Evolutionary conservation across 352 stramenopile species (phyloP), one percentile per base, ranked within the genome.

Genomic region (Pythium guiyangense): DNA sequence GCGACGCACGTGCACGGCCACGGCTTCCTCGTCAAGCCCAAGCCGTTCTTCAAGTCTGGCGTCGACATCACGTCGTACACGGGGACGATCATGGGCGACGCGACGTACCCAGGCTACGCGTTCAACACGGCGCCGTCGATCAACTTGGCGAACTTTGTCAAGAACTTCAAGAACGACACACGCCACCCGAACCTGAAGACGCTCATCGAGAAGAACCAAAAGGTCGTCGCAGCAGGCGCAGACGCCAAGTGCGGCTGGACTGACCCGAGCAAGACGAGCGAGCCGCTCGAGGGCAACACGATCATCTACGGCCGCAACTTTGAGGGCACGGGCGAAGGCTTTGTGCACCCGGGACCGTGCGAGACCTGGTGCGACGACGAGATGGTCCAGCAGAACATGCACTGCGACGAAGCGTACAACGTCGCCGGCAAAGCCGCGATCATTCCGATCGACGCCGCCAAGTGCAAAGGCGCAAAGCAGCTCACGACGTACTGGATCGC

Each of bases 401-500:
- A 77, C 55, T 81, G 75, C 46, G 34, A 64, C 5, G 20, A 52
- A 44, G 67, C 59, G 34, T 86, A 74, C 48, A 65, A 61, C 48
- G 61, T 54, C 11, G 52, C 58, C 4, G 60, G 64, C 42, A 68
- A 65, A 18, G 59, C 59, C 14, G 62, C 66, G 20, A 60, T 42
- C 22, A 58, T 84, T 9, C 40, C 40, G 40, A 46, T 46, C 40
- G 40, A 46, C 40, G 40, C 17, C 2, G 64, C 71, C 15, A 58
- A 67, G 25, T 84, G 73, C 43, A 60, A 44, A 48, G 54, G 60
- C 35, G 72, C 69, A 25, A 73, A 69, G 42, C 57, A 67, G 0
- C 60, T 86, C 14, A 80, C 69, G 4, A 73, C 81, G 45, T 82
- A 78, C 63, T 88, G 77, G 77, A 59, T 86, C 37, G 66, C 64